phyloP scores from a whole-genome alignment of 2,329 filamentous ascomycete genomes.

The Talaromyces sp. region DNA sequence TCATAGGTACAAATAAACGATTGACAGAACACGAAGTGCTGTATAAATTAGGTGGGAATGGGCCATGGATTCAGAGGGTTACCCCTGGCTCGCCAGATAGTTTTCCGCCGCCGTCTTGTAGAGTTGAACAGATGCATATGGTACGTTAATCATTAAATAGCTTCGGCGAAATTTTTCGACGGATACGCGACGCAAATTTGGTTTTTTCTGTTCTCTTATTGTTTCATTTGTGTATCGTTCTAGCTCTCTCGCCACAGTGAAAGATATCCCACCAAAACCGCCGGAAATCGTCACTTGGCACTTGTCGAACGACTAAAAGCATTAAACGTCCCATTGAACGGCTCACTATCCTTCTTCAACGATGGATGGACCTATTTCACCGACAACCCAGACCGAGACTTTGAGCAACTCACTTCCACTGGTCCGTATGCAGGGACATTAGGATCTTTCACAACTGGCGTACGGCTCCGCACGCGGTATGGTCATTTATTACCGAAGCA shows the following conservation, averaged over 20 bases:
- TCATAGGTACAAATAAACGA: neutral
- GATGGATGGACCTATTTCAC: slow-evolving; percentile 54
- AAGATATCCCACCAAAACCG: slow-evolving; percentile 53
- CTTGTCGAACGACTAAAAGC: slow-evolving; percentile 49
- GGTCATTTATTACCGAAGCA: slow-evolving; percentile 40
- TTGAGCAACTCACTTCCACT: slow-evolving; percentile 55
- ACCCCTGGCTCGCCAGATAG: slow-evolving; percentile 35
- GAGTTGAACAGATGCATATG: slow-evolving; percentile 59
- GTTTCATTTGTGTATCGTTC: neutral
- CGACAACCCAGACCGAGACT: slow-evolving; percentile 40
- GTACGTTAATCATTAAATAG: slow-evolving; percentile 30
- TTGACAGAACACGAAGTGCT: slow-evolving; percentile 47
- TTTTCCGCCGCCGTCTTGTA: slow-evolving; percentile 47
- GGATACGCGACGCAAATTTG: neutral
- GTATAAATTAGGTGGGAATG: slow-evolving; percentile 54
- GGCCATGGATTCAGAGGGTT: slow-evolving; percentile 54
- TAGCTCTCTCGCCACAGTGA: slow-evolving; percentile 59
- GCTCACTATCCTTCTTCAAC: slow-evolving; percentile 54
- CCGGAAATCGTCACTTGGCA: slow-evolving; percentile 49
- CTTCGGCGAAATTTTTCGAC: neutral
- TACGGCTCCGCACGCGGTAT: slow-evolving; percentile 54
- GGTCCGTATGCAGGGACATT: slow-evolving; percentile 57
- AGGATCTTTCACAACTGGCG: slow-evolving; percentile 53
- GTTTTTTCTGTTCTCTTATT: neutral
- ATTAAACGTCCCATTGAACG: slow-evolving; percentile 42